These are phyloP conservation scores for Tetrahymena borealis DNA, from an alignment of 73 alveolate genomes.

Conservation along the genomic window DNA sequence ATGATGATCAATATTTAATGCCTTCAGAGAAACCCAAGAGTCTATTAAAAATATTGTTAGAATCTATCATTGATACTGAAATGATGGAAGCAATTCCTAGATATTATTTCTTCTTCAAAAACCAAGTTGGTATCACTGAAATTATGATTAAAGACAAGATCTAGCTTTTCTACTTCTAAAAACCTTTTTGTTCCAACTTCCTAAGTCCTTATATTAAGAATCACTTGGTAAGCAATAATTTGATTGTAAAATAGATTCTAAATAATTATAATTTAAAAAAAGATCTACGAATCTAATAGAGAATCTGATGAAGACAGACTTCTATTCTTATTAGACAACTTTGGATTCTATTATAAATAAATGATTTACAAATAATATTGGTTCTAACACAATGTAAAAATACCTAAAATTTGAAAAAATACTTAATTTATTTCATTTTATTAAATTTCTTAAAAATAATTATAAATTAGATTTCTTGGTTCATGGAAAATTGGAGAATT, in stretches of 20 bases:
- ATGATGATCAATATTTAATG: not conserved
- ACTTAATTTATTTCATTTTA: not conserved
- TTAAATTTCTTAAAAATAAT: too few species aligned
- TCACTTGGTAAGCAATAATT: not conserved
- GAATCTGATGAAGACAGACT: constrained; percentile 48
- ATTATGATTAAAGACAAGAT: not conserved
- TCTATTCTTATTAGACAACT: not conserved
- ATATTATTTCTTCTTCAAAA: not conserved
- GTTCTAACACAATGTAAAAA: not conserved
- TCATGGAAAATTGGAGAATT: constrained; percentile 18
- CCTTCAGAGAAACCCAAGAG: not conserved
- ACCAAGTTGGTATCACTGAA: not conserved
- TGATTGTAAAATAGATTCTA: not conserved
- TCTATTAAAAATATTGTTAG: not conserved
- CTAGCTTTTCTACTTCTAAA: constrained; percentile 1
- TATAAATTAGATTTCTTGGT: not conserved
- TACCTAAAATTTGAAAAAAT: not conserved
- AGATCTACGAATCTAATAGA: constrained; percentile 27
- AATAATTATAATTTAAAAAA: not conserved
- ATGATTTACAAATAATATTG: constrained; percentile 10
- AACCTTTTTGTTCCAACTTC: constrained; percentile 20
- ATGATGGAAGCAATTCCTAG: not conserved
- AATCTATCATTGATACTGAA: not conserved
- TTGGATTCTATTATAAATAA: constrained; percentile 1
- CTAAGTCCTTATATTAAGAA: constrained; percentile 4